Base-by-base conservation (phyloP, 2,329 filamentous ascomycete genomes). In the Eutypa lata region DNA sequence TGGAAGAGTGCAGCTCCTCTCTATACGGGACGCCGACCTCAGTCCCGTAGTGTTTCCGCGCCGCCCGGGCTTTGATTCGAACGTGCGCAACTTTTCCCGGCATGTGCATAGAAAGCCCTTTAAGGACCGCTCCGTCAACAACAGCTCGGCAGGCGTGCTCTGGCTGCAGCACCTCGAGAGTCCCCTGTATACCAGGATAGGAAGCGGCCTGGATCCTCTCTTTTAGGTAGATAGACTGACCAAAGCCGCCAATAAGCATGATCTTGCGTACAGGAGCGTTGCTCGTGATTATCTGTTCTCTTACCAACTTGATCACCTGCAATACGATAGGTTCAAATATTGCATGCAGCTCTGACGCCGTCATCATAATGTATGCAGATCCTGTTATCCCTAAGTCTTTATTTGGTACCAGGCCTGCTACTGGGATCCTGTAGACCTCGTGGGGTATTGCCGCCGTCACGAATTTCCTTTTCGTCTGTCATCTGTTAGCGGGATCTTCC, bases 111-210 rank as follows among this genome's bases (percentile, higher is more conserved):
- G 72, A 70, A 2, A 79, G 63, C 1, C 76, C 77, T 59, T 76
- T 77, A 68, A 61, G 76, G 5, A 76, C 75, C 14, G 79, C 79
- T 7, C 79, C 79, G 33, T 75, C 74, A 2, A 78, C 76, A 6
- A 81, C 76, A 1, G 78, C 75, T 1, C 71, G 70, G 78, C 78
- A 81, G 3, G 76, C 72, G 53, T 75, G 74, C 14, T 72, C 67
- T 1, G 79, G 77, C 49, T 78, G 76, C 48, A 81, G 63, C 26
- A 82, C 71, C 26, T 74, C 65, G 7, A 75, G 70, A 6, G 35
- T 7, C 63, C 61, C 7, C 70, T 37, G 10, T 31, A 7, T 21
- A 26, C 49, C 53, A 10, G 51, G 47, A 14, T 49, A 22, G 62
- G 43, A 70, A 61, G 45, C 67, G 18, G 50, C n/a, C n/a, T 54